Percentiles rank a stretch among this genome's conserved stretches.
Evolutionary conservation across 192 early-diverging fungal species (phyloP).

Genomic region (Backusella parvicylindrica): DNA sequence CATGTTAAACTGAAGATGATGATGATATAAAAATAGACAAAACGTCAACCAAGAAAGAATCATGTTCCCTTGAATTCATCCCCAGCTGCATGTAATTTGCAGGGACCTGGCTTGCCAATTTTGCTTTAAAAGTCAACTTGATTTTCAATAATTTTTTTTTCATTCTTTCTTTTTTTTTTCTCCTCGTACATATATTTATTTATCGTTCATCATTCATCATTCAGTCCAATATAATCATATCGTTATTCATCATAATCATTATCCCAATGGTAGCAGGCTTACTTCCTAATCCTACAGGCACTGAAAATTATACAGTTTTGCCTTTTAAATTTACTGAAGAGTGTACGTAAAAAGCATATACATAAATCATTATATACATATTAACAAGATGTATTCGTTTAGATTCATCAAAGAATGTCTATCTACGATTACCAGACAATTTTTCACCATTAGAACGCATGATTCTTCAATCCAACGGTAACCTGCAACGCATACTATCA

Average conservation of each 20-base stretch:
- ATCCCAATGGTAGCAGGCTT: not conserved
- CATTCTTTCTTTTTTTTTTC: not conserved
- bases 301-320: constrained; percentile 8
- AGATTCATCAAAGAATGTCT: constrained; percentile 29
- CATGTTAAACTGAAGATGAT: not conserved
- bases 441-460: constrained; percentile 30
- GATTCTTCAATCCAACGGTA: constrained; percentile 29
- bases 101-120: not conserved
- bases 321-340: constrained; percentile 30
- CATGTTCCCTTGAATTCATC: not conserved
- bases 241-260: not conserved
- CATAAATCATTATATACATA: not conserved
- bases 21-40: not conserved
- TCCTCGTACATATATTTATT: not conserved
- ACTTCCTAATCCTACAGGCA: constrained; percentile 11
- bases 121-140: not conserved
- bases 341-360: not conserved
- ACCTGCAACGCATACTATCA: constrained; percentile 30
- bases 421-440: constrained; percentile 15
- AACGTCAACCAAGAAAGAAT: not conserved
- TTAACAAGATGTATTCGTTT: not conserved
- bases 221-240: not conserved
- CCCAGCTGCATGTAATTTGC: not conserved
- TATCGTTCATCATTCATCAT: too few species aligned
- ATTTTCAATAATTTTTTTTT: not conserved